Base-by-base conservation (phyloP, 139 green algal species). In the Microglena sp. region DNA sequence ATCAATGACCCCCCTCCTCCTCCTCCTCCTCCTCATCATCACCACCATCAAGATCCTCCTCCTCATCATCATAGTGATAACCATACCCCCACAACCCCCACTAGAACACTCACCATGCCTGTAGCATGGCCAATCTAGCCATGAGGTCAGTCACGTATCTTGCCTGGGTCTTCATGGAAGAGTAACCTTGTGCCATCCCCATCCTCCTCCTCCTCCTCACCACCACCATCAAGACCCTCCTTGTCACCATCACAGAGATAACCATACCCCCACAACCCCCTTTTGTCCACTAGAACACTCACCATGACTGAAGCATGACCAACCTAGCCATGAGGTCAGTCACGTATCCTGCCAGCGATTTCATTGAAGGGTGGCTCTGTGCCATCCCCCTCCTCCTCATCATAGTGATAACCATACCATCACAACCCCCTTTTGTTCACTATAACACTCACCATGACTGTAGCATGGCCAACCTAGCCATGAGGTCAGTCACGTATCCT, bases 71-170 rank as follows among this genome's bases (percentile, higher is more conserved):
- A 15, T 11, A 50, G 40, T 50, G 40, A 15, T 50, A 50, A n/a
- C n/a, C n/a, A n/a, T n/a, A n/a, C n/a, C n/a, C n/a, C n/a, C n/a
- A n/a, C n/a, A n/a, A n/a, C n/a, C n/a, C n/a, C n/a, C n/a, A n/a
- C n/a, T n/a, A n/a, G n/a, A n/a, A n/a, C n/a, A n/a, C n/a, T n/a
- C n/a, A n/a, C n/a, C 80, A 84, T 63, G 58, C 35, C 18, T 72
- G 33, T 33, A 87, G 72, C 73, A 87, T 82, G 46, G 35, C 29
- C 28, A 76, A 35, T 30, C 80, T 66, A 1, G 40, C 33, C 28
- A 72, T 40, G 36, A 87, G 73, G 61, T 87, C 81, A 4, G 60
- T 33, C 8, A 83, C 46, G 69, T 81, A 87, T 27, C 69, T 60
- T 7, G 45, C 66, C 34, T 83, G 73, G 18, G 79, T 75, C 72